A percentile compares a stretch with the other conserved stretches of the same genome.
Conservation (phyloP, 352 stramenopile genomes). For the Phytophthora syringae region DNA sequence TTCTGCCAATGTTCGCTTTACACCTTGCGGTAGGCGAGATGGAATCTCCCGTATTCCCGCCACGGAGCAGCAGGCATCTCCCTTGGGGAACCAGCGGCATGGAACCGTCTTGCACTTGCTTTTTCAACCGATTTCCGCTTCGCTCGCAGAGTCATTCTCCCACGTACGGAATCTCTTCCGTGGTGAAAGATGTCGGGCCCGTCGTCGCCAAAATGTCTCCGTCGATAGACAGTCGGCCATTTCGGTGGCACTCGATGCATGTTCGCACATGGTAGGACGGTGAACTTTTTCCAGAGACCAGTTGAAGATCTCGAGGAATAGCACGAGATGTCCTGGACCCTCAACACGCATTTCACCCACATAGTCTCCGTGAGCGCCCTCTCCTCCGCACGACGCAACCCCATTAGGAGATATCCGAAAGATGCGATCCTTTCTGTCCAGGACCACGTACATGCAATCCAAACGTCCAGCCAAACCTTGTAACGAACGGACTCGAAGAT, state of each 20-base stretch:
- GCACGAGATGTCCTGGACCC: slow-evolving; percentile 41
- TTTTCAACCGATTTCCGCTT: slow-evolving; percentile 53
- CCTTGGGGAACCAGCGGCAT: slow-evolving; percentile 6
- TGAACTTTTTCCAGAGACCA: slow-evolving; percentile 39
- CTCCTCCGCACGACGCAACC: slow-evolving; percentile 38
- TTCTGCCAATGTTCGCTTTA: no score
- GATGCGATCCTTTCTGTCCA: slow-evolving; percentile 67
- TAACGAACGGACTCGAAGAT: slow-evolving; percentile 45
- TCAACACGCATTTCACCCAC: slow-evolving; percentile 62
- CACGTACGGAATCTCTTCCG: slow-evolving; percentile 50
- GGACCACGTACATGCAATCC: slow-evolving; percentile 54
- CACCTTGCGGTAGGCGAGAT: slow-evolving; percentile 43
- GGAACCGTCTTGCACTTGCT: slow-evolving; percentile 22
- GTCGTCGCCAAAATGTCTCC: slow-evolving; percentile 56
- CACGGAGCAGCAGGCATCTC: slow-evolving; percentile 21
- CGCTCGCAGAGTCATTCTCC: slow-evolving; percentile 51
- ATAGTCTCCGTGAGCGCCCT: slow-evolving; percentile 72
- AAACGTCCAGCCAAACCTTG: slow-evolving; percentile 31
- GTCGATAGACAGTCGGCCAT: slow-evolving; percentile 49
- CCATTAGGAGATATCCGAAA: slow-evolving; percentile 70
- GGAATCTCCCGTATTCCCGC: slow-evolving; percentile 43
- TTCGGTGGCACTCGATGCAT: slow-evolving; percentile 49
- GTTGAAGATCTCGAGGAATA: slow-evolving; percentile 60
- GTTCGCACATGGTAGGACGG: slow-evolving; percentile 17
- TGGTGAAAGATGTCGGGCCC: slow-evolving; percentile 30